These are phyloP conservation scores for Chenopodium formosanum DNA, from an alignment of 148 eudicot genomes.

Conservation along the genomic window DNA sequence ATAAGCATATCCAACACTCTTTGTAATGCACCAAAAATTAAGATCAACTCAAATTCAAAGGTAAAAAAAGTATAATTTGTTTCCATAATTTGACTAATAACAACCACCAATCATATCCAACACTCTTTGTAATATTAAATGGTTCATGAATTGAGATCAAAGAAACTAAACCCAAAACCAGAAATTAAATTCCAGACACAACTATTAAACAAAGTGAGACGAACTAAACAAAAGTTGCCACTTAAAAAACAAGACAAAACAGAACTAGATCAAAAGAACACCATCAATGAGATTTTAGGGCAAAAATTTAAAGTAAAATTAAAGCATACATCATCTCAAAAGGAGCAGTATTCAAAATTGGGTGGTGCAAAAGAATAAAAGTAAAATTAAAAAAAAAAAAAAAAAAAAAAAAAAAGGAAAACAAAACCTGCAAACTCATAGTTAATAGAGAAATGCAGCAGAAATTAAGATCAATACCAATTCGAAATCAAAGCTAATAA, in stretches of 20 bases:
- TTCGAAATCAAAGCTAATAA: background rate
- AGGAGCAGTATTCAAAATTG: too few species aligned
- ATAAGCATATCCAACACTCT: background rate
- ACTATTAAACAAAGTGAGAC: background rate
- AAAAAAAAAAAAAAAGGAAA: too few species aligned
- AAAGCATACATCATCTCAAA: too few species aligned
- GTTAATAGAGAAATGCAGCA: too few species aligned
- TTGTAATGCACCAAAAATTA: background rate
- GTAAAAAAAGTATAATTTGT: background rate
- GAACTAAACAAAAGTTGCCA: background rate
- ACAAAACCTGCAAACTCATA: too few species aligned
- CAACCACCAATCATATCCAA: background rate
- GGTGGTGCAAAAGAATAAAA: too few species aligned
- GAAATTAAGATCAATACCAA: background rate
- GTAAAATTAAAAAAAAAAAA: too few species aligned
- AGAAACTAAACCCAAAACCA: background rate
- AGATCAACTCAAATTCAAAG: background rate
- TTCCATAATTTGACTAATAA: background rate
- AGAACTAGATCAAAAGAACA: too few species aligned
- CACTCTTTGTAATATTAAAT: too few species aligned
- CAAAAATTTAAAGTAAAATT: too few species aligned
- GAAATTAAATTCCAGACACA: background rate
- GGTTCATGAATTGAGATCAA: too few species aligned
- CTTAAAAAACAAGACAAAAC: too few species aligned
- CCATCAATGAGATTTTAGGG: background rate